Conservation (phyloP, 495 filamentous ascomycete genomes). For the Friedmanniomyces simplex region DNA sequence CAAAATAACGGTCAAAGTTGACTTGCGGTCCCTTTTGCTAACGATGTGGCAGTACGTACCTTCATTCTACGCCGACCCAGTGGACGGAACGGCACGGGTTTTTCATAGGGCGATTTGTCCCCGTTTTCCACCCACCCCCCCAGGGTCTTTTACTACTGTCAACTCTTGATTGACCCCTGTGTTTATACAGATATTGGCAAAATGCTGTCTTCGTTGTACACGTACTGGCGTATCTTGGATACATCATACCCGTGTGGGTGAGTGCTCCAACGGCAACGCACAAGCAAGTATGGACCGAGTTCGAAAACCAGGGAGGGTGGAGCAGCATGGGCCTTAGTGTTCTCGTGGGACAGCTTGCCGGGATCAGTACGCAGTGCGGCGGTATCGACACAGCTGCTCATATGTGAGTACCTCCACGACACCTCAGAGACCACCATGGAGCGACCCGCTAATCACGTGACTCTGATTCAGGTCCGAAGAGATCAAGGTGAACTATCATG, state of each 20-base stretch:
- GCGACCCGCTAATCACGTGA: neutral
- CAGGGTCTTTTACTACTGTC: no score
- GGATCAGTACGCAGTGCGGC: constrained; percentile 25
- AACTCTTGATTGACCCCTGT: no score
- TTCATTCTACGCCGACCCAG: no score
- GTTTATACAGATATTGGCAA: no score
- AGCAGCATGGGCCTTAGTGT: constrained; percentile 6
- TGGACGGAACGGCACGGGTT: no score
- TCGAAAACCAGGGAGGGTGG: constrained; percentile 23
- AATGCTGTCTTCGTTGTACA: constrained; percentile 25
- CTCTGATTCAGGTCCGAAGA: constrained; percentile 1
- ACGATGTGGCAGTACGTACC: no score
- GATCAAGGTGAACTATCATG: neutral
- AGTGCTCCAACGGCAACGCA: constrained; percentile 15
- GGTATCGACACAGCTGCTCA: constrained; percentile 1
- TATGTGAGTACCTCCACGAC: neutral
- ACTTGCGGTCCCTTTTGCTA: no score
- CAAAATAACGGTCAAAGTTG: no score
- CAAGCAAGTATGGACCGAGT: constrained; percentile 21
- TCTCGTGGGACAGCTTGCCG: neutral
- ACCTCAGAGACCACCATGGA: neutral
- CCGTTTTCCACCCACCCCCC: no score
- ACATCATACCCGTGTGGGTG: constrained; percentile 5
- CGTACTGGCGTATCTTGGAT: neutral
- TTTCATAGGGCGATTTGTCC: no score